Conservation (phyloP, 805 yeast genomes). For the Candida morakotiae region DNA sequence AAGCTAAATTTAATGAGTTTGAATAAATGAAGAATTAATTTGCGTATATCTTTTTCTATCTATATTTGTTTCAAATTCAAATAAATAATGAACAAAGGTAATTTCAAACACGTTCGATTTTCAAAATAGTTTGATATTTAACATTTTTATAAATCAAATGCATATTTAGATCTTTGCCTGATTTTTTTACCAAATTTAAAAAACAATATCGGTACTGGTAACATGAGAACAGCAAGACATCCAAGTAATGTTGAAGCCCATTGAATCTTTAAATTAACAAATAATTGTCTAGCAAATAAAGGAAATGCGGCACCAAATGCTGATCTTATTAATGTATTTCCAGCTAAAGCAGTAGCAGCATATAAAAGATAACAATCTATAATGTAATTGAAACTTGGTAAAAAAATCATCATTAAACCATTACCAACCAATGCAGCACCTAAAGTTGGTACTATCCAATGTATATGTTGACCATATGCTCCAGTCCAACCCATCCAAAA, state of each 20-base stretch:
- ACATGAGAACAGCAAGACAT: slow-evolving; percentile 45
- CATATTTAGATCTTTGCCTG: slow-evolving; percentile 15
- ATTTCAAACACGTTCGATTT: too few species aligned
- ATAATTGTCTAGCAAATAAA: slow-evolving; percentile 51
- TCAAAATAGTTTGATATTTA: too few species aligned
- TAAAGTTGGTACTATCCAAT: slow-evolving; percentile 66
- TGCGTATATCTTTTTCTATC: too few species aligned
- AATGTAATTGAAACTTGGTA: slow-evolving; percentile 56
- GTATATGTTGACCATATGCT: slow-evolving; percentile 63
- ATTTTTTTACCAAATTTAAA: slow-evolving; percentile 42
- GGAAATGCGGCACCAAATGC: slow-evolving; percentile 62
- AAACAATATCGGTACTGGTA: slow-evolving; percentile 57
- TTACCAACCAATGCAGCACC: slow-evolving; percentile 39
- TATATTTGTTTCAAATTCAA: too few species aligned
- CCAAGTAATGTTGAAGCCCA: slow-evolving; percentile 58
- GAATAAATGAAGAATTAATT: too few species aligned
- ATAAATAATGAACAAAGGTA: too few species aligned
- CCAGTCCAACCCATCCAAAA: slow-evolving; percentile 92
- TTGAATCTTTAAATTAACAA: slow-evolving; percentile 42
- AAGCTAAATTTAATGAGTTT: too few species aligned
- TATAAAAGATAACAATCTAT: slow-evolving; percentile 55
- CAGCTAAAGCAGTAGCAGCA: slow-evolving; percentile 65
- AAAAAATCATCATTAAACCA: slow-evolving; percentile 55
- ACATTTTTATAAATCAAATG: slow-evolving; percentile 23
- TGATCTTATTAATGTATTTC: slow-evolving; percentile 57